A percentile compares a stretch with the other conserved stretches of the same genome.
Evolutionary conservation across 78 protist genomes (phyloP).

Genomic region (Tieghemostelium lacteum): DNA sequence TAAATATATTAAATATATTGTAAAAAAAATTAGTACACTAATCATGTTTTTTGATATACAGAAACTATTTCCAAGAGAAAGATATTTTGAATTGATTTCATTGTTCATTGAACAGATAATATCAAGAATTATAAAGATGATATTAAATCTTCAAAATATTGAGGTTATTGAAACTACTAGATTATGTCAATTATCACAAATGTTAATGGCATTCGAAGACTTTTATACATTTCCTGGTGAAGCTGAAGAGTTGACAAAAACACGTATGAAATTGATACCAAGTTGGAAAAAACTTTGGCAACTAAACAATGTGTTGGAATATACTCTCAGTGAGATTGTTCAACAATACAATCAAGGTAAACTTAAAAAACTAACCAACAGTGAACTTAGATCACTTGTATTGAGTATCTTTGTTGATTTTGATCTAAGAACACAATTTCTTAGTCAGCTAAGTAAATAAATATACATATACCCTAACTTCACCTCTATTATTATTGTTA

Average conservation of each 20-base stretch:
- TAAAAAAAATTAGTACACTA: neutral
- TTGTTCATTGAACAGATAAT: slow-evolving; percentile 33
- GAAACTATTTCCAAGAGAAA: slow-evolving; percentile 41
- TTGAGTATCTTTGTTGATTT: slow-evolving; percentile 61
- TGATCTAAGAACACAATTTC: slow-evolving; percentile 42
- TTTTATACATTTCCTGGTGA: slow-evolving; percentile 38
- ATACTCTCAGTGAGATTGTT: slow-evolving; percentile 41
- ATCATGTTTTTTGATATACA: neutral
- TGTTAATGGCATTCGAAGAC: slow-evolving; percentile 10
- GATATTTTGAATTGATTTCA: slow-evolving; percentile 36
- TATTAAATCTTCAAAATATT: slow-evolving; percentile 49
- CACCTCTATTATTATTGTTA: neutral
- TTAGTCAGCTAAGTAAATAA: slow-evolving; percentile 12
- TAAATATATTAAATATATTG: neutral
- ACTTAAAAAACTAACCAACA: slow-evolving; percentile 20
- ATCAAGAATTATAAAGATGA: slow-evolving; percentile 32
- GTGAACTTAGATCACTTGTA: slow-evolving; percentile 23
- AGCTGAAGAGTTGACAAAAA: slow-evolving; percentile 24
- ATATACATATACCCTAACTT: neutral
- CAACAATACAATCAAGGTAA: slow-evolving; percentile 16
- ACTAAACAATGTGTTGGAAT: slow-evolving; percentile 39
- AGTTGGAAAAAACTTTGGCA: slow-evolving; percentile 72
- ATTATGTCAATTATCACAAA: slow-evolving; percentile 12
- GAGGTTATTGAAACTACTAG: slow-evolving; percentile 40
- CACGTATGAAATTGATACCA: slow-evolving; percentile 21